Conservation (phyloP, 2,329 filamentous ascomycete genomes). For the Mariannaea sp. region DNA sequence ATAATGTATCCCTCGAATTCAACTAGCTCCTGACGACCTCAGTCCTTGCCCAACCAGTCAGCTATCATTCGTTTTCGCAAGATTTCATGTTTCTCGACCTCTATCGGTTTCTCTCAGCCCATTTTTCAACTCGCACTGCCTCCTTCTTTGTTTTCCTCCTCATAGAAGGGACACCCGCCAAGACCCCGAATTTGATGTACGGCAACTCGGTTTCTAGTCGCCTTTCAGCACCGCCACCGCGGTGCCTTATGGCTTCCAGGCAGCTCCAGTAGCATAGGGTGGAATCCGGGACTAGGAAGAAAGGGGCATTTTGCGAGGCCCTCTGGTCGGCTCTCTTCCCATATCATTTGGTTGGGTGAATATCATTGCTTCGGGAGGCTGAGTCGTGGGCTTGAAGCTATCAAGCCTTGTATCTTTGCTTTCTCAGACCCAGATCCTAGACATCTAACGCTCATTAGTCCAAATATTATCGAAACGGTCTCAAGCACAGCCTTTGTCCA, state of each 20-base stretch:
- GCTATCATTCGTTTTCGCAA: neutral
- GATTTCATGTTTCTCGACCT: neutral
- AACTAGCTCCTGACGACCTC: neutral
- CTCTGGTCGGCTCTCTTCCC: neutral
- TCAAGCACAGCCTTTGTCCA: no score
- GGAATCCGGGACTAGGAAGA: neutral
- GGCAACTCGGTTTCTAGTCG: neutral
- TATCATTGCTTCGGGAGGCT: neutral
- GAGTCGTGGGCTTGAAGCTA: no score
- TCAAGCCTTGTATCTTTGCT: neutral
- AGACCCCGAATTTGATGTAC: neutral
- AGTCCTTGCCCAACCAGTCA: neutral
- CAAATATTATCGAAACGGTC: no score
- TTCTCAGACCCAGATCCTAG: neutral
- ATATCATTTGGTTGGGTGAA: neutral
- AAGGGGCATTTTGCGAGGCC: neutral
- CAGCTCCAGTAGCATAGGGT: neutral
- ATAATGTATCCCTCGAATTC: no score
- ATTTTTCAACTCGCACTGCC: neutral
- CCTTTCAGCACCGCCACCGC: neutral
- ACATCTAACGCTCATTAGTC: no score
- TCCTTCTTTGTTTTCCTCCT: neutral
- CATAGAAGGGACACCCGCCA: neutral
- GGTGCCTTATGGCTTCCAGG: neutral
- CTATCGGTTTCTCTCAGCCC: neutral